Evolutionary conservation across 73 alveolate genomes (phyloP).

Genomic region (Tetrahymena borealis): DNA sequence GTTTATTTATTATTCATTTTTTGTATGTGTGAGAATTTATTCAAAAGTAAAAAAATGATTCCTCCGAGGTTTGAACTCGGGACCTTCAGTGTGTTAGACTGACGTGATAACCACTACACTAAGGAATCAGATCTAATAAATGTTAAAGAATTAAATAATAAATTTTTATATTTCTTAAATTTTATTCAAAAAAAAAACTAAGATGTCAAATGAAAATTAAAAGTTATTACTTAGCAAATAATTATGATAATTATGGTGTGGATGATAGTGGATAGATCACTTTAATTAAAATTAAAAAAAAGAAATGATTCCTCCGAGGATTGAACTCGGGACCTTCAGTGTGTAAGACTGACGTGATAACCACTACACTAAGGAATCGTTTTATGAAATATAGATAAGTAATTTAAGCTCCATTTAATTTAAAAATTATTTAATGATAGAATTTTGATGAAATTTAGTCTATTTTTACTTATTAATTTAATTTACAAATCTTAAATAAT

Average conservation of each 20-base stretch:
- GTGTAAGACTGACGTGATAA: conserved; percentile 3
- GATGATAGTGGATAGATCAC: no score
- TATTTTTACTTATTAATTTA: background rate
- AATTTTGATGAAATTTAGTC: no score
- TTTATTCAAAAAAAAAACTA: no score
- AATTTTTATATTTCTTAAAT: no score
- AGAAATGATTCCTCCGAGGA: conserved; percentile 2
- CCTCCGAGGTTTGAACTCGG: conserved; percentile 7
- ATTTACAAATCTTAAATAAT: background rate
- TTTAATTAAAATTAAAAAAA: no score
- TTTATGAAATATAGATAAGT: background rate
- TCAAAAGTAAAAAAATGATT: background rate
- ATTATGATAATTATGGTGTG: no score
- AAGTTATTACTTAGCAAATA: no score
- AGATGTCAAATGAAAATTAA: no score
- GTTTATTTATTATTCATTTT: background rate
- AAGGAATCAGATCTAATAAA: background rate
- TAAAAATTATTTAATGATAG: background rate
- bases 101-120: conserved; percentile 4
- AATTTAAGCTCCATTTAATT: background rate
- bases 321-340: conserved; percentile 5
- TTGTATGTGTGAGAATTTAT: background rate
- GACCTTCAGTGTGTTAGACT: conserved; percentile 4
- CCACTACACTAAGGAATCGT: background rate
- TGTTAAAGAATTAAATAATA: no score